Conservation (phyloP, 371 early-diverging fungal genomes). For the Rhizomucor pusillus region DNA sequence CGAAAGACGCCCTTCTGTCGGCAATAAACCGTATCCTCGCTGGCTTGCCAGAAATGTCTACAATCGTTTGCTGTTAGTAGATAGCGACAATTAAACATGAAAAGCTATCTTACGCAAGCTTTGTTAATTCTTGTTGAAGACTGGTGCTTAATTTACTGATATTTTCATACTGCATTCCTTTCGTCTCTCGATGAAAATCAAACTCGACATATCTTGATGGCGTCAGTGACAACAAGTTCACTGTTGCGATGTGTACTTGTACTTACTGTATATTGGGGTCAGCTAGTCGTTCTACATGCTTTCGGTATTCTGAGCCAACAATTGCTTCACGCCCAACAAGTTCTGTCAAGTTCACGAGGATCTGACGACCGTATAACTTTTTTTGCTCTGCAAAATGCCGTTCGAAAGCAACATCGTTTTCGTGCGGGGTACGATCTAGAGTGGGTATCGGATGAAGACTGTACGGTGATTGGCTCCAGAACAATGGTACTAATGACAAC, state of each 20-base stretch:
- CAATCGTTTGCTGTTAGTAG: too few species aligned
- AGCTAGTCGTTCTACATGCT: slow-evolving; percentile 37
- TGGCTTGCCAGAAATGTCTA: slow-evolving; percentile 48
- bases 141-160: slow-evolving; percentile 43
- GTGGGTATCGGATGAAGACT: slow-evolving; percentile 64
- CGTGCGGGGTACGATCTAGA: slow-evolving; percentile 54
- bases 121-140: slow-evolving; percentile 39
- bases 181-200: slow-evolving; percentile 84
- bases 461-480: slow-evolving; percentile 72
- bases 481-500: slow-evolving; percentile 50
- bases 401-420: slow-evolving; percentile 44
- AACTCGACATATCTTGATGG: slow-evolving; percentile 78
- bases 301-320: slow-evolving; percentile 47
- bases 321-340: slow-evolving; percentile 52
- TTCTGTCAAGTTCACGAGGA: slow-evolving; percentile 82
- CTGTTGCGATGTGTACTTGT: not conserved
- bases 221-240: not conserved
- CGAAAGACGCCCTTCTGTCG: slow-evolving; percentile 44
- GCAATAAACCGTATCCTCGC: slow-evolving; percentile 24
- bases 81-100: not conserved
- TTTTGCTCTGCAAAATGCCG: slow-evolving; percentile 73
- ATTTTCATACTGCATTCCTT: slow-evolving; percentile 56
- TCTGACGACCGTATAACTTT: slow-evolving; percentile 67
- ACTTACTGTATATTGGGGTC: slow-evolving; percentile 45
- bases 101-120: slow-evolving; percentile 34